phyloP scores from a whole-genome alignment of 164 flowering plant species.

The Malania oleifera region DNA sequence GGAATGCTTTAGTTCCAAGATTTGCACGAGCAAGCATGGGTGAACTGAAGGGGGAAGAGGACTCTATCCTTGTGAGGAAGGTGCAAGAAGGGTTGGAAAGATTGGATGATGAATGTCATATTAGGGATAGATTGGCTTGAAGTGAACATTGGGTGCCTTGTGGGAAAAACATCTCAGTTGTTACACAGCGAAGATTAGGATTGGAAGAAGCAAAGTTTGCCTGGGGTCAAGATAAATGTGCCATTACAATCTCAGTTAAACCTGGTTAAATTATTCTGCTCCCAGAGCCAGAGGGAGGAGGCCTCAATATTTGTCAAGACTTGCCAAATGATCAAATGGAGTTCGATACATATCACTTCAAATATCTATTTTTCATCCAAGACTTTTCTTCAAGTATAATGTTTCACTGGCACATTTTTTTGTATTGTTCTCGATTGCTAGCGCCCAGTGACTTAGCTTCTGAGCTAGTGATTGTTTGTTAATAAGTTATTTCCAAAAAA shows the following conservation, averaged over 20 bases:
- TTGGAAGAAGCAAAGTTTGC: slow-evolving; percentile 19
- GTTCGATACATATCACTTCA: slow-evolving; percentile 1
- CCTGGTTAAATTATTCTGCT: slow-evolving; percentile 23
- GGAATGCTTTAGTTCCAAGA: slow-evolving; percentile 28
- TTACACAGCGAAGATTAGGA: slow-evolving; percentile 26
- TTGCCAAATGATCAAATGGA: slow-evolving; percentile 17
- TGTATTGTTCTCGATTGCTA: too few relatives aligned
- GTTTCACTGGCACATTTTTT: too few relatives aligned
- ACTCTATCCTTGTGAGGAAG: slow-evolving; percentile 12
- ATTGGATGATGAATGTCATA: slow-evolving; percentile 26
- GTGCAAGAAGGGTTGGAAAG: slow-evolving; percentile 29
- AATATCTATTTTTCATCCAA: too few relatives aligned
- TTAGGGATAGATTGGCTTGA: slow-evolving; percentile 28
- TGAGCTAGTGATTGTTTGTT: too few relatives aligned
- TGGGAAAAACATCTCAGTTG: slow-evolving; percentile 25
- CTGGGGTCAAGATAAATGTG: slow-evolving; percentile 21
- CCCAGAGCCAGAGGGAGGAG: slow-evolving; percentile 20
- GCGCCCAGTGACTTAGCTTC: too few relatives aligned
- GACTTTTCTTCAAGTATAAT: too few relatives aligned
- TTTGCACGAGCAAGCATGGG: slow-evolving; percentile 21
- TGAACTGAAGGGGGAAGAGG: slow-evolving; percentile 16
- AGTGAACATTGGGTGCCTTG: slow-evolving; percentile 23
- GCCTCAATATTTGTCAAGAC: slow-evolving; percentile 21
- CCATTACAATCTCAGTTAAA: slow-evolving; percentile 13
- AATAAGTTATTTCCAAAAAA: too few relatives aligned